These are phyloP conservation scores for Arctium lappa DNA, from an alignment of 129 eudicot species.

Conservation along the genomic window DNA sequence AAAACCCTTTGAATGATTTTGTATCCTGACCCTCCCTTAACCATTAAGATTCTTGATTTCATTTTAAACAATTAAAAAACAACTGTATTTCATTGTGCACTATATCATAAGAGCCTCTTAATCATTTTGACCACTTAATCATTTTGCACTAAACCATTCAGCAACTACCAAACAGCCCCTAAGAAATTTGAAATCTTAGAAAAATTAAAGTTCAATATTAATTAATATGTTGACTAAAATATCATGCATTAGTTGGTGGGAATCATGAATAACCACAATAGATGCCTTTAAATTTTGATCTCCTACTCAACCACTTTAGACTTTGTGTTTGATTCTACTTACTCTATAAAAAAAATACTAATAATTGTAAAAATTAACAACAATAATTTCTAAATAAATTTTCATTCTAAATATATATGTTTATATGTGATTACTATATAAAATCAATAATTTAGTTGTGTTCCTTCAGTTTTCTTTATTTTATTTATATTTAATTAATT, in stretches of 20 bases:
- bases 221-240: slow-evolving; percentile 4
- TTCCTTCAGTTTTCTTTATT: background rate
- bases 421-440: background rate
- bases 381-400: background rate
- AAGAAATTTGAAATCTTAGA: background rate
- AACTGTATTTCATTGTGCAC: no score
- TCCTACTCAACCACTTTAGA: slow-evolving; percentile 14
- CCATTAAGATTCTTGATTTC: no score
- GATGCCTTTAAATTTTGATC: slow-evolving; percentile 10
- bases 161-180: no score
- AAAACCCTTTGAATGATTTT: no score
- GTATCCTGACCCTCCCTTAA: no score
- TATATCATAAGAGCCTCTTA: no score
- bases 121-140: no score
- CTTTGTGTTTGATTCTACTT: slow-evolving; percentile 6
- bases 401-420: no score
- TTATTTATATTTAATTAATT: no score
- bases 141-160: no score
- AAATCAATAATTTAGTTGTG: background rate
- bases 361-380: background rate
- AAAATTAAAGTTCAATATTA: background rate
- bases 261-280: slow-evolving; percentile 18
- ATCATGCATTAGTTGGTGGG: slow-evolving; percentile 15
- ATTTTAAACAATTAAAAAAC: no score
- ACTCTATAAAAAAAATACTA: background rate